These are phyloP conservation scores for Peronosclerospora sorghi DNA, from an alignment of 352 stramenopile species.

Conservation along the genomic window DNA sequence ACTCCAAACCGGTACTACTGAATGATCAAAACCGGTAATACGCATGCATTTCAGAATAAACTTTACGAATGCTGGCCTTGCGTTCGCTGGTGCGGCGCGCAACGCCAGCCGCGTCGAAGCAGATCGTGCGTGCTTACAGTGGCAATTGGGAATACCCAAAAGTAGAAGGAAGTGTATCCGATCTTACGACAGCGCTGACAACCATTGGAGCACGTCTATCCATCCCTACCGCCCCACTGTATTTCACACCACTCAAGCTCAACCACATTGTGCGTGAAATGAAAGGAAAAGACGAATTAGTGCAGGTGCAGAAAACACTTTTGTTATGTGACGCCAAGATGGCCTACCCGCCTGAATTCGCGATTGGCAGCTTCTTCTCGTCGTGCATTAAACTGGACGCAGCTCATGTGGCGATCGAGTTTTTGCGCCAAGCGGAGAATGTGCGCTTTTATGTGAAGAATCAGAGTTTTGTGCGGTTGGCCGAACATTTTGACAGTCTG, in stretches of 20 bases:
- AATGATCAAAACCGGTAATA: not conserved
- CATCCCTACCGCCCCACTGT: slow-evolving; percentile 64
- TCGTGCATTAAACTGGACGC: slow-evolving; percentile 48
- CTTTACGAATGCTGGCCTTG: slow-evolving; percentile 15
- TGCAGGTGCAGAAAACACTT: slow-evolving; percentile 57
- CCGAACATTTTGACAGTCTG: slow-evolving; percentile 44
- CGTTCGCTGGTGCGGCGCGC: slow-evolving; percentile 13
- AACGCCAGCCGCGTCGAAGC: slow-evolving; percentile 4
- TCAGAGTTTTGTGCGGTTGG: slow-evolving; percentile 65
- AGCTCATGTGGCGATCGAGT: slow-evolving; percentile 56
- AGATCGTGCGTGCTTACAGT: slow-evolving; percentile 46
- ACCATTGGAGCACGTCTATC: slow-evolving; percentile 64
- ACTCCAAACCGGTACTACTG: not conserved
- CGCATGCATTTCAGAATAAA: too few relatives aligned
- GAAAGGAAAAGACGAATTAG: slow-evolving; percentile 59
- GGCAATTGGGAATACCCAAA: slow-evolving; percentile 77
- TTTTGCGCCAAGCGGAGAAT: slow-evolving; percentile 57
- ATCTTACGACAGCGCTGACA: slow-evolving; percentile 59
- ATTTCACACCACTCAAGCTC: slow-evolving; percentile 76
- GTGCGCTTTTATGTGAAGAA: slow-evolving; percentile 69
- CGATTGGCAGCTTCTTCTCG: slow-evolving; percentile 50
- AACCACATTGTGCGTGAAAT: slow-evolving; percentile 76
- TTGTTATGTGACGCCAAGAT: slow-evolving; percentile 73
- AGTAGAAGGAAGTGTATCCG: slow-evolving; percentile 56
- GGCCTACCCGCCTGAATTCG: slow-evolving; percentile 54